phyloP scores from a whole-genome alignment of 495 filamentous ascomycete genomes.

The Neurospora hispaniola region DNA sequence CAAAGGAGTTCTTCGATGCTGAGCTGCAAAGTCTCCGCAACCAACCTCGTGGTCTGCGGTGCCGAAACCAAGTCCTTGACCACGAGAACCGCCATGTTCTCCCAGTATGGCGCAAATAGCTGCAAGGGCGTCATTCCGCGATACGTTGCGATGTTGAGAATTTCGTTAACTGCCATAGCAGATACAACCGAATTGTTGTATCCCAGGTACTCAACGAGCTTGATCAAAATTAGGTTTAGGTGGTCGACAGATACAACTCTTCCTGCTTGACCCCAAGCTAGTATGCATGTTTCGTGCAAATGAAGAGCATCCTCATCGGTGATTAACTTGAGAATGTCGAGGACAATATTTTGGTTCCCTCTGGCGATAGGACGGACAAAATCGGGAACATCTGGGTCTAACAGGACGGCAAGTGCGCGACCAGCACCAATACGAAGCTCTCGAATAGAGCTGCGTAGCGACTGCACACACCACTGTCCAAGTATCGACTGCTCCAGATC shows the following conservation, averaged over 20 bases:
- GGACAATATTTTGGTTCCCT: slow-evolving; percentile 54
- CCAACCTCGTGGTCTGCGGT: slow-evolving; percentile 68
- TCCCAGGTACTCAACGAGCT: slow-evolving; percentile 77
- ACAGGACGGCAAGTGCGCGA: slow-evolving; percentile 43
- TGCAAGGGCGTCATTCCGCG: slow-evolving; percentile 47
- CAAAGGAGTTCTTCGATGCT: slow-evolving; percentile 61
- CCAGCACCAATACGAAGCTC: slow-evolving; percentile 78
- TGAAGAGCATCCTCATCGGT: slow-evolving; percentile 52
- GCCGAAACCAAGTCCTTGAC: slow-evolving; percentile 69
- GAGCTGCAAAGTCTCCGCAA: slow-evolving; percentile 69
- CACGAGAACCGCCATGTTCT: slow-evolving; percentile 63
- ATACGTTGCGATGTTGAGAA: slow-evolving; percentile 51
- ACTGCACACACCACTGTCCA: slow-evolving; percentile 73
- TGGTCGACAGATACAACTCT: slow-evolving; percentile 54
- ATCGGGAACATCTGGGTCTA: slow-evolving; percentile 38
- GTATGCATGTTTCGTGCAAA: slow-evolving; percentile 71
- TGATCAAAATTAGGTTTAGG: slow-evolving; percentile 72
- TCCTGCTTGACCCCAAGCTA: slow-evolving; percentile 75
- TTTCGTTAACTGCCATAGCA: slow-evolving; percentile 67
- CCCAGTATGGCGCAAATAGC: slow-evolving; percentile 80
- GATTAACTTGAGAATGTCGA: slow-evolving; percentile 59
- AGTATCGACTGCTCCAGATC: slow-evolving; percentile 53
- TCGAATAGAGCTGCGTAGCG: slow-evolving; percentile 68
- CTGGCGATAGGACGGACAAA: slow-evolving; percentile 27
- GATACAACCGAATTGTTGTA: slow-evolving; percentile 70